phyloP scores from a whole-genome alignment of 2,329 filamentous ascomycete species.

The Scytalidium sp. region DNA sequence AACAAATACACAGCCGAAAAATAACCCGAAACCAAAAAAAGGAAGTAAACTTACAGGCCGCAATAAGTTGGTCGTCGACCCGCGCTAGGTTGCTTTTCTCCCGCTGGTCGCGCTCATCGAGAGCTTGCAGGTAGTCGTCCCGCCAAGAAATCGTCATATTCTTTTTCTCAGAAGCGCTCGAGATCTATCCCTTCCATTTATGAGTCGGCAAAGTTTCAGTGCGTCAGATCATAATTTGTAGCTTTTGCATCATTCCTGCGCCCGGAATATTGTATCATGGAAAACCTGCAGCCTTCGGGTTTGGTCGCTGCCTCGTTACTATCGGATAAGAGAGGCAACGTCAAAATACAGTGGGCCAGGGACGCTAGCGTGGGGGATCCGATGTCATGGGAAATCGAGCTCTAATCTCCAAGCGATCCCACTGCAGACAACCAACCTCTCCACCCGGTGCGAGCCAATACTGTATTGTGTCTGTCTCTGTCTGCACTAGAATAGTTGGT shows the following conservation, averaged over 20 bases:
- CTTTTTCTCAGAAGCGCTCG: constrained; percentile 1
- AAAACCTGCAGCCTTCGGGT: neutral
- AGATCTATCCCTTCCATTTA: neutral
- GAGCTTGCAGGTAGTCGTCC: constrained; percentile 73
- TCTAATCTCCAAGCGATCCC: neutral
- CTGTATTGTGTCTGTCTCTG: neutral
- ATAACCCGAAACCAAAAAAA: constrained; percentile 3
- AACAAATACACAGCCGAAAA: no score
- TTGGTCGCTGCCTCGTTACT: neutral
- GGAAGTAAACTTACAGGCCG: constrained; percentile 66
- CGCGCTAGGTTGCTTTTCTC: constrained; percentile 59
- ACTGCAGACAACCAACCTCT: neutral
- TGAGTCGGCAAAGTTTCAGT: neutral
- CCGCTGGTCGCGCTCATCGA: constrained; percentile 68
- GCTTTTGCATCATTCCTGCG: neutral
- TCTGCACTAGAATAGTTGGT: neutral
- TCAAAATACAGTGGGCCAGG: neutral
- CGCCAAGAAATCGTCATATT: constrained; percentile 53
- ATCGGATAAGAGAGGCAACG: neutral
- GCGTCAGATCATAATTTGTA: neutral
- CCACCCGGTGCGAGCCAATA: neutral
- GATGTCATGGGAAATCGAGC: neutral
- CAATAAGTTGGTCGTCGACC: constrained; percentile 64
- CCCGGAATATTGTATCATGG: neutral
- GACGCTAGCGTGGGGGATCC: neutral